Percentiles rank a stretch among this genome's conserved stretches.
Evolutionary conservation across 2,329 filamentous ascomycete species (phyloP).

Genomic region (Aspergillus novoparasiticus): DNA sequence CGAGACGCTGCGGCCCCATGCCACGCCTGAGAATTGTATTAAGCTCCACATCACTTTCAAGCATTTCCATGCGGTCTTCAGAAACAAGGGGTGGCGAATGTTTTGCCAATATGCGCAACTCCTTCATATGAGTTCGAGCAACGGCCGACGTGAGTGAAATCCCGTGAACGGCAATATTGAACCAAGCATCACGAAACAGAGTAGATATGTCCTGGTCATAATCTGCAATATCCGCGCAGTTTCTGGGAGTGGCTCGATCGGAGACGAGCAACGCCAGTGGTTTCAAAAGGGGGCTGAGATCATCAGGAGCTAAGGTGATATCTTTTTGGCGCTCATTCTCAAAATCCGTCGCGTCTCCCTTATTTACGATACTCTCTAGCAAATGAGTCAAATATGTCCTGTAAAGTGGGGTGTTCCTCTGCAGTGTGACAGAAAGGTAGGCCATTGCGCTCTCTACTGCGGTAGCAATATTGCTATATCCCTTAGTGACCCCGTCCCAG

Average conservation of each 20-base stretch:
- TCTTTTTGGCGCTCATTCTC: slow-evolving; percentile 75
- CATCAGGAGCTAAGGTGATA: slow-evolving; percentile 77
- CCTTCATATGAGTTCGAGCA: slow-evolving; percentile 71
- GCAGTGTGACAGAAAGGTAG: slow-evolving; percentile 71
- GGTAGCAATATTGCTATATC: slow-evolving; percentile 66
- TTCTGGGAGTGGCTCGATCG: slow-evolving; percentile 21
- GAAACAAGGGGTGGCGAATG: slow-evolving; percentile 86
- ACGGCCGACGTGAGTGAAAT: slow-evolving; percentile 76
- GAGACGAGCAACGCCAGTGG: slow-evolving; percentile 81
- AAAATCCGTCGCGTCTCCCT: slow-evolving; percentile 79
- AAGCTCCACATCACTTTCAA: slow-evolving; percentile 95
- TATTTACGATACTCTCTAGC: slow-evolving; percentile 83
- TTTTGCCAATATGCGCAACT: slow-evolving; percentile 81
- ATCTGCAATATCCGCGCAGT: slow-evolving; percentile 37
- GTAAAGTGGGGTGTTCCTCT: slow-evolving; percentile 71
- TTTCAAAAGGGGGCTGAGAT: slow-evolving; percentile 84
- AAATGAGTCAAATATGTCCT: slow-evolving; percentile 82
- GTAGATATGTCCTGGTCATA: slow-evolving; percentile 69
- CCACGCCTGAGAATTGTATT: slow-evolving; percentile 90
- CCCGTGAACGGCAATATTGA: slow-evolving; percentile 94
- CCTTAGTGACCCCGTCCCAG: slow-evolving; percentile 70
- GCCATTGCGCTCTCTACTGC: slow-evolving; percentile 81
- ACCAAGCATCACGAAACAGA: slow-evolving; percentile 90
- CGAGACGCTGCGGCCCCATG: slow-evolving; percentile 70
- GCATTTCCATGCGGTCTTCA: slow-evolving; percentile 82